phyloP scores from a whole-genome alignment of 768 basidiomycete genomes.

The Mycena capillaripes region DNA sequence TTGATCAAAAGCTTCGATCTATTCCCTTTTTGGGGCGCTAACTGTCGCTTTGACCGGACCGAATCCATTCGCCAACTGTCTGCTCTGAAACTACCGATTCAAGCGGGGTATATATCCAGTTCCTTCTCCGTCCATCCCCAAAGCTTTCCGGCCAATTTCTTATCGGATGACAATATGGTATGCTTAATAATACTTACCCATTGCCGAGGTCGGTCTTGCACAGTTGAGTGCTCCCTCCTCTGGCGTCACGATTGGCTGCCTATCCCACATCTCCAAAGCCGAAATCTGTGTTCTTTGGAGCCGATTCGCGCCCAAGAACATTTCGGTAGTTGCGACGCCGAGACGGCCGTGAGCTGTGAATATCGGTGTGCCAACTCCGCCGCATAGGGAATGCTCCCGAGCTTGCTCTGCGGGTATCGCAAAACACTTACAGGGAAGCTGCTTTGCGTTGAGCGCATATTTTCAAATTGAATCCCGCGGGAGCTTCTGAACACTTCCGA shows the following conservation, averaged over 20 bases:
- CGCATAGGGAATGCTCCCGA: conserved; percentile 17
- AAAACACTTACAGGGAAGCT: not conserved
- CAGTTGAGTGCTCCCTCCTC: conserved; percentile 22
- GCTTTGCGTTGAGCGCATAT: conserved; percentile 2
- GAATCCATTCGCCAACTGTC: too few relatives aligned
- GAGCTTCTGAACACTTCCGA: conserved; percentile 3
- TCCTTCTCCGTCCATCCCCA: conserved; percentile 34
- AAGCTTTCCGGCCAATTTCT: conserved; percentile 7
- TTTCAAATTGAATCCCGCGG: not conserved
- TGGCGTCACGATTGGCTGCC: not conserved
- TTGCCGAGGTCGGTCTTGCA: conserved; percentile 15
- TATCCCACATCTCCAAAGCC: not conserved
- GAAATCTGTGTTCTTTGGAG: not conserved
- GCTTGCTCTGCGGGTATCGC: conserved; percentile 26
- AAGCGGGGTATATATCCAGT: conserved; percentile 1
- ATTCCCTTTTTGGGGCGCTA: too few relatives aligned
- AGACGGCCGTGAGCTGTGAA: conserved; percentile 16
- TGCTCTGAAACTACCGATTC: not conserved
- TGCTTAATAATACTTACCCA: conserved; percentile 17
- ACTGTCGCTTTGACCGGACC: too few relatives aligned
- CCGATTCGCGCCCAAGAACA: not conserved
- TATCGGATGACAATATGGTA: not conserved
- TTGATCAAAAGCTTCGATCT: too few relatives aligned
- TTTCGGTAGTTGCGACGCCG: conserved; percentile 2
- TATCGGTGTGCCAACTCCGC: conserved; percentile 25